Base-by-base conservation (phyloP, 495 filamentous ascomycete species). In the Cenococcum geophilum region DNA sequence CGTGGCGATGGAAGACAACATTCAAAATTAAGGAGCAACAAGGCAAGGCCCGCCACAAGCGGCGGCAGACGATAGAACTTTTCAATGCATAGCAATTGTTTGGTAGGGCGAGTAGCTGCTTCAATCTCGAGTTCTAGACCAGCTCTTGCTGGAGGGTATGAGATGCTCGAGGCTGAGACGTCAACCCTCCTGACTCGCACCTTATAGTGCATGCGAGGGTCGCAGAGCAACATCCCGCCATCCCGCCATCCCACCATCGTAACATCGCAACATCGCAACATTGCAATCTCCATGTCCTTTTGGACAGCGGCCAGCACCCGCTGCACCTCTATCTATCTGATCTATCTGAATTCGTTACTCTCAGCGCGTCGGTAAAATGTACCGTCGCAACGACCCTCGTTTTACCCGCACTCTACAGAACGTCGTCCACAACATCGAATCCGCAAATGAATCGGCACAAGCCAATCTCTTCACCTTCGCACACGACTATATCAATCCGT, bases 401-500 rank as follows among this genome's bases (percentile, higher is more conserved):
- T 85, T 96, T 73, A 89, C 91, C 42, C 91, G 96, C 71, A 88
- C 86, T 69, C 87, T 96, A 80, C 95, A 97, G 68, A 88, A 92
- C 66, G 83, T 98, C 70, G 89, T 90, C 42, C 88, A 93, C 66
- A 95, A 90, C 64, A 82, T 96, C 74, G 95, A 97, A 73, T 82
- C 87, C 18, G 95, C 89, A 21, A 96, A 95, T 58, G 91, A 96
- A 71, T 87, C 85, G 42, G 91, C 95, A 58, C 92, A 92, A 62
- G 89, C 87, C 56, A 83, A 84, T 59, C 86, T 97, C 72, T 98
- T 89, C 81, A 84, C 84, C 57, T 92, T 97, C 69, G 84, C 86
- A 27, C 89, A 96, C 61, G 77, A 82, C 58, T 98, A 96, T 73
- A 75, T 98, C 60, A 82, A 79, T 40, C 93, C 93, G 0, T 97